Percentiles rank a stretch among this genome's conserved stretches.
These are phyloP conservation scores for Leucaena leucocephala DNA, from an alignment of 306 rosid genomes.

Conservation along the genomic window DNA sequence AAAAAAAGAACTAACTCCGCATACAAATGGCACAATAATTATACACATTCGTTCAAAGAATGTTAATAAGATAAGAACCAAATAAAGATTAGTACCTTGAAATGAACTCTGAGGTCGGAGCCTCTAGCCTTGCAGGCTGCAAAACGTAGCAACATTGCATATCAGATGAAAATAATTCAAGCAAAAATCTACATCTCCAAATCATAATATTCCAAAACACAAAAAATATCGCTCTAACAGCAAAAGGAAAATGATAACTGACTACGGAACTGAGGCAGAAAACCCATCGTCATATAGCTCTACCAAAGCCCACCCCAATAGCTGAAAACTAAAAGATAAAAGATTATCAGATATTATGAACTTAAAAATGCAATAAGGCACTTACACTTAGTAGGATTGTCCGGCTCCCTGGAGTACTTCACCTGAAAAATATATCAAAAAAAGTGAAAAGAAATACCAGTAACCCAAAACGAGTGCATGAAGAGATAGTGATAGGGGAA, in stretches of 20 bases:
- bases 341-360: background rate
- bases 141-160: background rate
- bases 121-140: slow-evolving; percentile 98
- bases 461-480: background rate
- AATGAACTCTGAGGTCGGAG: slow-evolving; percentile 85
- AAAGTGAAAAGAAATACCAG: background rate
- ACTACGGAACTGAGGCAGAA: no score
- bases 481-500: background rate
- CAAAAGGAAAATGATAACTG: no score
- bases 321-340: no score
- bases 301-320: background rate
- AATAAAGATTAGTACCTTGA: slow-evolving; percentile 58
- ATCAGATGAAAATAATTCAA: slow-evolving; percentile 5
- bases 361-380: background rate
- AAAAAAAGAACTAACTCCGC: background rate
- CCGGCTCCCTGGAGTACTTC: slow-evolving; percentile 95
- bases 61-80: background rate
- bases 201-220: background rate
- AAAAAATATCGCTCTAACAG: background rate
- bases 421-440: slow-evolving; percentile 44
- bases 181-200: background rate
- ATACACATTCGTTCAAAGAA: background rate
- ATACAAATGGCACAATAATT: background rate
- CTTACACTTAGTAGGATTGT: slow-evolving; percentile 86
- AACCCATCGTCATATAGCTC: background rate